These are phyloP conservation scores for Fusarium longipes DNA, from an alignment of 2,329 filamentous ascomycete species.

Conservation along the genomic window DNA sequence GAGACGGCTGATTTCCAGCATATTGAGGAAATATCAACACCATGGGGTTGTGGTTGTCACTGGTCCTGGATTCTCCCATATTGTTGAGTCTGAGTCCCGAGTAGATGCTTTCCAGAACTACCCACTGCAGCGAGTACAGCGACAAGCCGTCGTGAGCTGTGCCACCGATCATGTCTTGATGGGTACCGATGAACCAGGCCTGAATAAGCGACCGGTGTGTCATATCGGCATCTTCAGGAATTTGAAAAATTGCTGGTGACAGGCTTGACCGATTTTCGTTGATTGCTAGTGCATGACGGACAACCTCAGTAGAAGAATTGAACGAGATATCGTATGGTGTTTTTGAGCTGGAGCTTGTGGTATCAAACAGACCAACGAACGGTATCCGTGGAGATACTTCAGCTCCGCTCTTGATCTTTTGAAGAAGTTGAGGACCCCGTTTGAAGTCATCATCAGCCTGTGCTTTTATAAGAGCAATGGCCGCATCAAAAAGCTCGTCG, in stretches of 20 bases:
- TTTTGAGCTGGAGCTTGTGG: conserved; percentile 15
- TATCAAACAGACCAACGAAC: conserved; percentile 43
- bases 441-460: conserved; percentile 38
- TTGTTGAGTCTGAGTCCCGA: conserved; percentile 21
- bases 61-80: not conserved
- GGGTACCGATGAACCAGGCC: conserved; percentile 44
- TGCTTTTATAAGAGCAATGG: conserved; percentile 37
- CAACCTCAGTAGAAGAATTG: conserved; percentile 25
- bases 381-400: conserved; percentile 32
- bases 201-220: conserved; percentile 32
- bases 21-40: conserved; percentile 41
- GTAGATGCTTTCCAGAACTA: conserved; percentile 38
- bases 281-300: conserved; percentile 41
- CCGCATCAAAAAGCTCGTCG: conserved; percentile 36
- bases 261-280: conserved; percentile 36
- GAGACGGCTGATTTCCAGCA: conserved; percentile 34
- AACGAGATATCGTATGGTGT: conserved; percentile 36
- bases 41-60: conserved; percentile 26
- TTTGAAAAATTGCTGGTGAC: conserved; percentile 4
- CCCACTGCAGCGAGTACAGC: conserved; percentile 43
- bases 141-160: conserved; percentile 38
- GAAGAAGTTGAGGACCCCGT: conserved; percentile 22
- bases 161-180: conserved; percentile 39
- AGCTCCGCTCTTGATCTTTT: conserved; percentile 24
- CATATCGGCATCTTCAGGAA: conserved; percentile 22